Conservation (phyloP, 2,329 filamentous ascomycete species). For the Stagonosporopsis vannaccii region DNA sequence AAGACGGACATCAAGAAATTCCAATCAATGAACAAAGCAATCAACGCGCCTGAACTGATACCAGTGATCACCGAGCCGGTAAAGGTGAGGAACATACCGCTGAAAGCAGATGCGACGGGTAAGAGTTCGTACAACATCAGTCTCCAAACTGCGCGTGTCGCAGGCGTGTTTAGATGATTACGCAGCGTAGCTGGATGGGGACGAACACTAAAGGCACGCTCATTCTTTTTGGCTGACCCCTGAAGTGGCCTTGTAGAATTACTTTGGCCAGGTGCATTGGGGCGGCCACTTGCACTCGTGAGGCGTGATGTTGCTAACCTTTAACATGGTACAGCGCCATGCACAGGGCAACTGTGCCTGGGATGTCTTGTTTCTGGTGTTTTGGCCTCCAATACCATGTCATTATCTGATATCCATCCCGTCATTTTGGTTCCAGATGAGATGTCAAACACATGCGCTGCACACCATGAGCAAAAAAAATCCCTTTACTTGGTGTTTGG, state of each 20-base stretch:
- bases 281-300: not conserved
- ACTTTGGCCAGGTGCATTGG: not conserved
- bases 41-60: not conserved
- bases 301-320: not conserved
- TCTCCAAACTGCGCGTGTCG: not conserved
- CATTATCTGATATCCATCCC: not conserved
- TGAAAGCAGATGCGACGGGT: constrained; percentile 1
- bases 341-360: not conserved
- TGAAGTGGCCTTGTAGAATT: no score
- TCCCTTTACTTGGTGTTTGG: not conserved
- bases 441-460: not conserved
- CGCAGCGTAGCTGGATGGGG: not conserved
- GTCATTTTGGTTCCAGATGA: not conserved
- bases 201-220: not conserved
- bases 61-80: constrained; percentile 7
- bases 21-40: constrained; percentile 7
- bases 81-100: constrained; percentile 7
- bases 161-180: not conserved
- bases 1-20: constrained; percentile 2
- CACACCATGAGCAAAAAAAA: not conserved
- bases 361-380: not conserved
- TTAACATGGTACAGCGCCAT: not conserved
- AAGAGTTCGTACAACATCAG: constrained; percentile 5
- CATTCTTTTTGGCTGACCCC: not conserved
- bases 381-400: not conserved